phyloP scores from a whole-genome alignment of 148 eudicot species.

The Mesembryanthemum crystallinum region DNA sequence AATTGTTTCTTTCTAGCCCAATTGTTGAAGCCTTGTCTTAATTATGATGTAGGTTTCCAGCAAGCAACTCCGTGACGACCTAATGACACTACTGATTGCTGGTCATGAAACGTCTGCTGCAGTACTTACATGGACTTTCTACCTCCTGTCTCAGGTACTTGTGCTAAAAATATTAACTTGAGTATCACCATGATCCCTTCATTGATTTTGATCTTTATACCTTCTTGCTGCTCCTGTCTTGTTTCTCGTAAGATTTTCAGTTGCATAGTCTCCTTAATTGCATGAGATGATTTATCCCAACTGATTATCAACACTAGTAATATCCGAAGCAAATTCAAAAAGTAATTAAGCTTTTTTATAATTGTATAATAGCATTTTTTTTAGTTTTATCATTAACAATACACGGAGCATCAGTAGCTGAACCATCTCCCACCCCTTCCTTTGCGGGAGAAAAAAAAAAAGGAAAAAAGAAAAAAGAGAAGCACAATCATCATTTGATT shows the following conservation, averaged over 20 bases:
- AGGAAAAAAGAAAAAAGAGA: neutral
- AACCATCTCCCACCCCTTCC: too few relatives aligned
- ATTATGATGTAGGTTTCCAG: conserved; percentile 69
- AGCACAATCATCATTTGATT: neutral
- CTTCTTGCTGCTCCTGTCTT: neutral
- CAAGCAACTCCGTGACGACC: conserved; percentile 98
- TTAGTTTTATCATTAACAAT: too few relatives aligned
- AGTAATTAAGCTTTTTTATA: neutral
- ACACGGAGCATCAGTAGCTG: too few relatives aligned
- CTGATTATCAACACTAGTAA: neutral
- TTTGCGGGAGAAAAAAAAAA: neutral
- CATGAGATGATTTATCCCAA: neutral
- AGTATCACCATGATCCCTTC: neutral
- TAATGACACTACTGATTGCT: conserved; percentile 97
- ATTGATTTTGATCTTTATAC: neutral
- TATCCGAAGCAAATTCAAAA: neutral
- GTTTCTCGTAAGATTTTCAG: neutral
- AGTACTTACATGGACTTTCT: conserved; percentile 95
- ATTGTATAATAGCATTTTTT: too few relatives aligned
- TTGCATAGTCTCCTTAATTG: neutral
- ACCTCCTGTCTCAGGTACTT: conserved; percentile 81
- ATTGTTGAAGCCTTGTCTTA: conserved; percentile 1
- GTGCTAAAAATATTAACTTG: neutral
- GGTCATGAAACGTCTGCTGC: conserved; percentile 99
- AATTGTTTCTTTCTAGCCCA: conserved; percentile 12